Evolutionary conservation across 2,329 filamentous ascomycete species (phyloP), one percentile per base, ranked within the genome.

Genomic region (Zymoseptoria passerinii): DNA sequence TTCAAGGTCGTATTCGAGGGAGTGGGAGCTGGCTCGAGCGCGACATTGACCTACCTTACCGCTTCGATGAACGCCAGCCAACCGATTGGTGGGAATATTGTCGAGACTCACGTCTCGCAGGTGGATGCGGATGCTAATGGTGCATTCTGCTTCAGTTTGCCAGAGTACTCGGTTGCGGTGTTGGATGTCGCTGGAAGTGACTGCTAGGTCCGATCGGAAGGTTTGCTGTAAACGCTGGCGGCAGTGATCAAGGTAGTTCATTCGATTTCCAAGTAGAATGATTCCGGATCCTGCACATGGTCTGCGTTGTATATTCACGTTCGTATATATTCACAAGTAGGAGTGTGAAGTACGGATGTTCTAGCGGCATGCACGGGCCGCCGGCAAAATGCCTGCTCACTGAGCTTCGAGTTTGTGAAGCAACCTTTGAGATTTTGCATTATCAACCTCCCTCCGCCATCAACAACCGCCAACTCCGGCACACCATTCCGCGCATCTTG

Each of bases 101-200:
- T 84, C 0, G 70, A 78, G 54, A 77, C 72, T 19, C 72, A 70
- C 1, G 74, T 68, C 9, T 68, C 66, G 1, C 69, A 68, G 0
- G 59, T 82, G 19, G 71, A 67, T 63, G 80, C 78, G 2, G 75
- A 74, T 16, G 65, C 68, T 2, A 71, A 76, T 27, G 82, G 82
- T 1, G 68, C 65, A 1, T 83, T 84, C 63, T 70, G 70, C 50
- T 84, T 84, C 63, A 73, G 67, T 27, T 60, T 85, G 65, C 82
- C 81, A 0, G 73, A 81, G 62, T 70, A 83, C 58, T 83, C 80
- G 63, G 77, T 85, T 53, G 81, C 81, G 13, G 77, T 85, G 2
- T 66, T 85, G 55, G 80, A 83, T 44, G 35, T 44, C 16, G 35
- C 16, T 16, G 35, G 35, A 44, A 44, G 13, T 16, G 5, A 44